Percentiles rank a stretch among this genome's conserved stretches.
phyloP scores from a whole-genome alignment of 768 basidiomycete genomes.

The Xanthoconium stramineum region DNA sequence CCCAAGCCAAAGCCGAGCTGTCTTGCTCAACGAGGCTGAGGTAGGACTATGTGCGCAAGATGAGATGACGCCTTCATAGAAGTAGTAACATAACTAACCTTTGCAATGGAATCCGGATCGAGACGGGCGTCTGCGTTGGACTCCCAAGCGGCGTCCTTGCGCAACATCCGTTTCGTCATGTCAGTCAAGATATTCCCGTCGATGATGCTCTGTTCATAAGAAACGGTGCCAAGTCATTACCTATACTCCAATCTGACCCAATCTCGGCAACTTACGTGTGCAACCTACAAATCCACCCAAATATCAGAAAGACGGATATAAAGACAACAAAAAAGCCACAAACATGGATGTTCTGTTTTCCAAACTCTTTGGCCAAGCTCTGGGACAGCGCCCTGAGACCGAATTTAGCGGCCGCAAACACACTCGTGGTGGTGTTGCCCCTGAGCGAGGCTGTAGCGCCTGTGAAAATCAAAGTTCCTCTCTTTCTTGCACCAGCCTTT shows the following conservation, averaged over 20 bases:
- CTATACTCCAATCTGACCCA: not conserved
- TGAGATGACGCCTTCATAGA: not conserved
- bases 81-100: constrained; percentile 38
- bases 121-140: constrained; percentile 48
- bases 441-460: constrained; percentile 67
- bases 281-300: constrained; percentile 38
- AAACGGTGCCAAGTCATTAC: not conserved
- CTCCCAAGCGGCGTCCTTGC: constrained; percentile 38
- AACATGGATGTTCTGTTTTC: constrained; percentile 71
- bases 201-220: constrained; percentile 51
- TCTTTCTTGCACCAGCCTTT: constrained; percentile 43
- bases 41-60: constrained; percentile 46
- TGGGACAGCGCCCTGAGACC: constrained; percentile 63
- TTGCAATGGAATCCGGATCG: constrained; percentile 65
- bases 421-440: constrained; percentile 59
- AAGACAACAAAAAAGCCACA: constrained; percentile 3
- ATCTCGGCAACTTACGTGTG: constrained; percentile 50
- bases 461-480: constrained; percentile 67
- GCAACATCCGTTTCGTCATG: constrained; percentile 24
- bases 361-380: constrained; percentile 73
- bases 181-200: constrained; percentile 57
- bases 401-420: constrained; percentile 63
- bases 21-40: constrained; percentile 66
- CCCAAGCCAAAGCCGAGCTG: constrained; percentile 74
- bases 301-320: not conserved